Conservation (phyloP, 2,329 filamentous ascomycete genomes). For the Zymoseptoria crescenta region DNA sequence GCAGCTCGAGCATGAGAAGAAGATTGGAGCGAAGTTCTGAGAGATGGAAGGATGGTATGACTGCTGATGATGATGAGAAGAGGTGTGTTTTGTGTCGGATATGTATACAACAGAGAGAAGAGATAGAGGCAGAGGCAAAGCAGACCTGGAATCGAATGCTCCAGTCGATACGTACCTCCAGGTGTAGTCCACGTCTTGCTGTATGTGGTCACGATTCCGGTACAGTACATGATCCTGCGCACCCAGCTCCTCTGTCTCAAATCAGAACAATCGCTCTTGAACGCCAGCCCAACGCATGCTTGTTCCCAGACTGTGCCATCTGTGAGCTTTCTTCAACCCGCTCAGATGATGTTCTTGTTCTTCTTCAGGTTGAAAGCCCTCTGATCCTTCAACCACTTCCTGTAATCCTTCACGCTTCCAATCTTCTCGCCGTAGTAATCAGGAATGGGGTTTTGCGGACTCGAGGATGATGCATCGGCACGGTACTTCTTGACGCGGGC, state of each 20-base stretch:
- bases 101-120: not conserved
- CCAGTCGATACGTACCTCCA: not conserved
- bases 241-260: not conserved
- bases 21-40: conserved; percentile 30
- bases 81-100: not conserved
- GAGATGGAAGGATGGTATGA: not conserved
- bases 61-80: not conserved
- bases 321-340: not conserved
- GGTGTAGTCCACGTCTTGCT: not conserved
- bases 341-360: conserved; percentile 56
- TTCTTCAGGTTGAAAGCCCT: conserved; percentile 87
- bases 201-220: not conserved
- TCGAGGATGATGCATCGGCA: conserved; percentile 83
- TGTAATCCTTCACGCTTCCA: conserved; percentile 80
- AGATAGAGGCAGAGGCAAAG: not conserved
- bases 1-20: conserved; percentile 40
- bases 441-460: conserved; percentile 83
- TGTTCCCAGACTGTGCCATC: not conserved
- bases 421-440: conserved; percentile 99
- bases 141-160: not conserved
- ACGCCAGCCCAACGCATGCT: not conserved
- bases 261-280: not conserved
- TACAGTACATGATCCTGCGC: not conserved
- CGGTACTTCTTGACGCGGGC: conserved; percentile 83
- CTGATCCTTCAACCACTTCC: conserved; percentile 96